phyloP scores from a whole-genome alignment of 345 rosid species.

The Kernera saxatilis region DNA sequence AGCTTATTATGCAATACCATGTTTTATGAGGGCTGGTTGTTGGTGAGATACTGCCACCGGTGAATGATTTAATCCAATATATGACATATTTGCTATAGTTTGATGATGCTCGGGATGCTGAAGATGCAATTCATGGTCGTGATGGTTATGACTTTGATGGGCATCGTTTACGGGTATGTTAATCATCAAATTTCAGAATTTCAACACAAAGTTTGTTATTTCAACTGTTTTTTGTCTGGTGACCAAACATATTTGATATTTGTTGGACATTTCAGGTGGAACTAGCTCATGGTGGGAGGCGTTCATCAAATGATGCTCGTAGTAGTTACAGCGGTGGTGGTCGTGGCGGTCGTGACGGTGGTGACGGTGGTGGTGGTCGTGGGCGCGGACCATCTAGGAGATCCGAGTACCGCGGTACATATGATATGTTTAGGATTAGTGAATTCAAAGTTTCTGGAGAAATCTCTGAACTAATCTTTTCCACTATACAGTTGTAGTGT shows the following conservation, averaged over 20 bases:
- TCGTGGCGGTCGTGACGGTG: constrained; percentile 25
- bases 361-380: constrained; percentile 39
- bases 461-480: neutral
- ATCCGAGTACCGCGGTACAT: constrained; percentile 81
- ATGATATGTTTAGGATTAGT: neutral
- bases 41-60: constrained; percentile 57
- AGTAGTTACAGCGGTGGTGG: constrained; percentile 60
- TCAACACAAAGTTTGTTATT: neutral
- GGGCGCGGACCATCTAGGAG: constrained; percentile 87
- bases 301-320: constrained; percentile 64
- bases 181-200: neutral
- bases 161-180: constrained; percentile 65
- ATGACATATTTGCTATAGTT: constrained; percentile 37
- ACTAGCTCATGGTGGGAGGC: constrained; percentile 95
- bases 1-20: neutral
- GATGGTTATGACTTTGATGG: constrained; percentile 99
- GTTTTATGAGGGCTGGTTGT: neutral
- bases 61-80: constrained; percentile 34
- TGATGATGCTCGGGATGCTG: constrained; percentile 96
- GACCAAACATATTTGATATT: neutral
- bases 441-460: neutral
- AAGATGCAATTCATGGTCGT: constrained; percentile 90
- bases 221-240: neutral
- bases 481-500: constrained; percentile 51
- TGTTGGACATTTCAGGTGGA: constrained; percentile 60